Conservation (phyloP, 2,329 filamentous ascomycete species). For the Parascedosporium putredinis region DNA sequence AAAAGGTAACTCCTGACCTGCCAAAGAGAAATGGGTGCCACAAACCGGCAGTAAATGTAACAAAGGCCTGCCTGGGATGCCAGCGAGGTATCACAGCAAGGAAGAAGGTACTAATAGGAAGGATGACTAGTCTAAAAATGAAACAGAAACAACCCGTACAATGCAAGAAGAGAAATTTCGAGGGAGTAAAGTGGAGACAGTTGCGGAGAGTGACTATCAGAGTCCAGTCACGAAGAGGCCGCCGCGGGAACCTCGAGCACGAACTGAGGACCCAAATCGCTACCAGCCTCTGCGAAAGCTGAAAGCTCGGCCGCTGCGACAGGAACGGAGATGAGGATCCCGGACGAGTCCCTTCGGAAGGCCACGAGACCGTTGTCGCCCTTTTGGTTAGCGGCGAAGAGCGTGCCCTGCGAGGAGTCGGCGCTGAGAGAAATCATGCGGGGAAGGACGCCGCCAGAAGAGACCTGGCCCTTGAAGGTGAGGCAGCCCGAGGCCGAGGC, state of each 20-base stretch:
- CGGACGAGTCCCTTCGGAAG: conserved; percentile 21
- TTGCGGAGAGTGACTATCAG: not conserved
- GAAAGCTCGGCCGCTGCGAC: not conserved
- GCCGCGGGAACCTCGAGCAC: not conserved
- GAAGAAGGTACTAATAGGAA: no score
- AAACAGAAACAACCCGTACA: not conserved
- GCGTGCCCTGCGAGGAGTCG: conserved; percentile 19
- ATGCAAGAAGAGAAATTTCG: not conserved
- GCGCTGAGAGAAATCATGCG: conserved; percentile 31
- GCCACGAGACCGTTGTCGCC: conserved; percentile 29
- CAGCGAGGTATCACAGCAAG: not conserved
- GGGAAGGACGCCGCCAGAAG: conserved; percentile 26
- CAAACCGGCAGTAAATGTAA: no score
- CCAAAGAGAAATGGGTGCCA: no score
- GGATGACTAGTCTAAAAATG: no score
- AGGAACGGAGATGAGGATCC: conserved; percentile 16
- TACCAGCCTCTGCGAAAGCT: not conserved
- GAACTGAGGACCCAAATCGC: conserved; percentile 4
- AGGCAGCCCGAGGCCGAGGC: conserved; percentile 20
- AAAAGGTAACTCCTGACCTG: no score
- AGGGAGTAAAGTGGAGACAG: not conserved
- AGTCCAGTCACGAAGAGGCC: not conserved
- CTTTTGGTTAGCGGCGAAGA: conserved; percentile 38
- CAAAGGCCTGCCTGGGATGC: no score
- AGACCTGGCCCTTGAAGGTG: conserved; percentile 22